Conservation (phyloP, 306 rosid species). For the Potentilla sterilis region DNA sequence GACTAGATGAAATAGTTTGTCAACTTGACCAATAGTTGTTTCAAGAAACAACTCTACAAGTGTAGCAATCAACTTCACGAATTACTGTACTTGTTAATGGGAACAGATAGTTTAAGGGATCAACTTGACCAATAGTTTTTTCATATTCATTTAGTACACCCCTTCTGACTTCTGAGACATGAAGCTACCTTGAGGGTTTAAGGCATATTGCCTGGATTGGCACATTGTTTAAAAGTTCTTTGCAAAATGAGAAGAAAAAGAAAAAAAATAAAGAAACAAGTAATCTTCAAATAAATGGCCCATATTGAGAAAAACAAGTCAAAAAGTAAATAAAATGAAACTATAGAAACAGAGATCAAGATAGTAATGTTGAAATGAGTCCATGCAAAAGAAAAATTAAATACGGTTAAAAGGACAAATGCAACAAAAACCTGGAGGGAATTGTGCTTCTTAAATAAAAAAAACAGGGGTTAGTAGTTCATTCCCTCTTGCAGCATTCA, state of each 20-base stretch:
- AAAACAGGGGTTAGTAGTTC: not conserved
- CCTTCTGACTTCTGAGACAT: not conserved
- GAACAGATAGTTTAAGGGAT: not conserved
- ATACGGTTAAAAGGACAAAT: not conserved
- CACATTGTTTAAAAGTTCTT: not conserved
- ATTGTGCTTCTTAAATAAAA: too few species aligned
- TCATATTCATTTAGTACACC: not conserved
- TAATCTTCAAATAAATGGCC: not conserved
- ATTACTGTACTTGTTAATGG: not conserved
- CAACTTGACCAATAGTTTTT: too few species aligned
- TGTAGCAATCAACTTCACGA: not conserved
- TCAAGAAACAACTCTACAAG: not conserved
- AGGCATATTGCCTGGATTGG: not conserved
- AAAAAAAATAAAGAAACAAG: not conserved
- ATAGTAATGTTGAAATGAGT: not conserved
- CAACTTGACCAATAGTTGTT: not conserved
- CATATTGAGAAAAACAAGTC: not conserved
- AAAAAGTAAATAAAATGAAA: not conserved
- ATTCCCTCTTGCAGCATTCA: constrained; percentile 1
- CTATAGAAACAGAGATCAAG: not conserved
- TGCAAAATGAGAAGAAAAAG: not conserved
- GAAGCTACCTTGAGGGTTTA: not conserved
- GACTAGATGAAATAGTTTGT: not conserved
- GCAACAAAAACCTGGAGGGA: not conserved
- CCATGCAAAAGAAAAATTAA: not conserved